Percentiles rank a stretch among this genome's conserved stretches.
Conservation (phyloP, 345 rosid species). For the Bruguiera gymnorhiza region DNA sequence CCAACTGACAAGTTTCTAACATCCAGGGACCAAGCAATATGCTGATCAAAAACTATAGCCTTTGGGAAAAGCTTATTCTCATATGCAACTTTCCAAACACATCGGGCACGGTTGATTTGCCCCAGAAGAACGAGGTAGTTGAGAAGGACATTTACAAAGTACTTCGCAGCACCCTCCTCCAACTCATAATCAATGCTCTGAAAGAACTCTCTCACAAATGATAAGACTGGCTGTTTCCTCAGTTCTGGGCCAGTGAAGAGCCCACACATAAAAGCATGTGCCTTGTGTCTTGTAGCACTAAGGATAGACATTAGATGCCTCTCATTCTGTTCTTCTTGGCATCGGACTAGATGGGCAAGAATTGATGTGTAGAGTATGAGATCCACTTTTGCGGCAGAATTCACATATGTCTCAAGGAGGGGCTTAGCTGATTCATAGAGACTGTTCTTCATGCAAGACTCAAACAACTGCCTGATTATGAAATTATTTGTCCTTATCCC, state of each 20-base stretch:
- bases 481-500: constrained; percentile 89
- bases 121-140: constrained; percentile 97
- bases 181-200: constrained; percentile 89
- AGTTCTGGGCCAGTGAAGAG: constrained; percentile 93
- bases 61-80: constrained; percentile 97
- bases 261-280: constrained; percentile 85
- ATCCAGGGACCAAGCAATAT: constrained; percentile 96
- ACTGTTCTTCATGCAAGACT: constrained; percentile 90
- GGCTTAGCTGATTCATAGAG: constrained; percentile 85
- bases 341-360: constrained; percentile 86
- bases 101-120: constrained; percentile 88
- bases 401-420: constrained; percentile 80
- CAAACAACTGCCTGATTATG: constrained; percentile 87
- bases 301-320: constrained; percentile 87
- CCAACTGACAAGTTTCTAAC: constrained; percentile 92
- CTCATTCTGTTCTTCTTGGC: constrained; percentile 88
- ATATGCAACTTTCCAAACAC: constrained; percentile 96
- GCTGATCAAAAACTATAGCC: constrained; percentile 95
- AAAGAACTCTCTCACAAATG: constrained; percentile 85
- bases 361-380: constrained; percentile 90
- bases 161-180: constrained; percentile 92
- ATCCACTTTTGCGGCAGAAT: constrained; percentile 83
- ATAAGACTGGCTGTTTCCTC: constrained; percentile 81
- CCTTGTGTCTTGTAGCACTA: constrained; percentile 72
- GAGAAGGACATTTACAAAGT: constrained; percentile 88